Conservation (phyloP, 139 green algal genomes). For the Tetratostichococcus sp. region DNA sequence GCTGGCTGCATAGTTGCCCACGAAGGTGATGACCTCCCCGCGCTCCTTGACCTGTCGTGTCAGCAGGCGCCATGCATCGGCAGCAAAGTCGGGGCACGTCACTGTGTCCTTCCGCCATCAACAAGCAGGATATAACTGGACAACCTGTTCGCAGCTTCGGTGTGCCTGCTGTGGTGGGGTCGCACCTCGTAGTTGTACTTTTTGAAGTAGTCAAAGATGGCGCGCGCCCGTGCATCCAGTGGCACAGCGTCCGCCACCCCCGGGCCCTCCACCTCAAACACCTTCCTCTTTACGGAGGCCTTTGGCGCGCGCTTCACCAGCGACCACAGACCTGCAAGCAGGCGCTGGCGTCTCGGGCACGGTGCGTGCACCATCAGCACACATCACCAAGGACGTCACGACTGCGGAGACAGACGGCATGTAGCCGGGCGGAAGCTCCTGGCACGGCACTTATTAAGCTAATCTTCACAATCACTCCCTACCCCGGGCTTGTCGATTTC, state of each 20-base stretch:
- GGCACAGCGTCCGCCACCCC: slow-evolving; percentile 32
- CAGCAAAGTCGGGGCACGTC: neutral
- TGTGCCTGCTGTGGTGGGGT: too few species aligned
- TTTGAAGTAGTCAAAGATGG: slow-evolving; percentile 78
- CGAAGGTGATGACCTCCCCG: slow-evolving; percentile 86
- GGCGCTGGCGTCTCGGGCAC: too few species aligned
- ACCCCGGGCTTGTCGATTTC: too few species aligned
- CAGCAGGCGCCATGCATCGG: neutral
- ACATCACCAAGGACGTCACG: too few species aligned
- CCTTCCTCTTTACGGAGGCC: slow-evolving; percentile 68
- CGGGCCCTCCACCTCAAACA: slow-evolving; percentile 68
- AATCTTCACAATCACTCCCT: too few species aligned
- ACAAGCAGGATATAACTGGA: too few species aligned
- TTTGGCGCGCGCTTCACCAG: slow-evolving; percentile 85
- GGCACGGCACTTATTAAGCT: too few species aligned
- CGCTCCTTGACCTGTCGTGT: slow-evolving; percentile 60
- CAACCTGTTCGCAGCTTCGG: too few species aligned
- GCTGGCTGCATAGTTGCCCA: slow-evolving; percentile 70
- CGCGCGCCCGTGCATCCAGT: slow-evolving; percentile 58
- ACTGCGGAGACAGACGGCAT: too few species aligned
- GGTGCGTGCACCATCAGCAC: too few species aligned
- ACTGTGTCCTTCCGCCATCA: too few species aligned
- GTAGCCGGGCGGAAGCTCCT: too few species aligned
- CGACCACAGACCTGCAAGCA: slow-evolving; percentile 78
- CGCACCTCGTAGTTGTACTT: slow-evolving; percentile 42